Evolutionary conservation across 352 stramenopile genomes (phyloP).

Genomic region (Hyaloperonospora arabidopsidis): DNA sequence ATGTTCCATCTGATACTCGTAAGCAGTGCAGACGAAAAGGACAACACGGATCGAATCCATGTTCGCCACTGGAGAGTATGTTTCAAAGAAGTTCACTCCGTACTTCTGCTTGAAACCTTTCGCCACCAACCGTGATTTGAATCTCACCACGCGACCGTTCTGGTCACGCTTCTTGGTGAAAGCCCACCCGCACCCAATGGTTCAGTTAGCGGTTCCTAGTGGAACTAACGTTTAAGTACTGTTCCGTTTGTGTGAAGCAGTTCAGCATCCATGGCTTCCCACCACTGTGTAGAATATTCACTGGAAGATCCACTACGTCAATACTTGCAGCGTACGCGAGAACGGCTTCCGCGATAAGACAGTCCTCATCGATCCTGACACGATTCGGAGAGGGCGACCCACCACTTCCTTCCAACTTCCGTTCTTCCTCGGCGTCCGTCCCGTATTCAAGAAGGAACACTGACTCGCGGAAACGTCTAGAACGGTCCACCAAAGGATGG

Average conservation of each 20-base stretch:
- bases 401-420: slow-evolving; percentile 12
- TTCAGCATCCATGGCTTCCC: background rate
- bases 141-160: background rate
- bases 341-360: slow-evolving; percentile 10
- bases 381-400: slow-evolving; percentile 5
- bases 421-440: slow-evolving; percentile 5
- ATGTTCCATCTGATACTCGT: slow-evolving; percentile 13
- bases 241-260: background rate
- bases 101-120: background rate
- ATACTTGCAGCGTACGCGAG: slow-evolving; percentile 8
- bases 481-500: background rate
- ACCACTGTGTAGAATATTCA: background rate
- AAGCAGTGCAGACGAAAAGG: slow-evolving; percentile 3
- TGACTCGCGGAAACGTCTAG: background rate
- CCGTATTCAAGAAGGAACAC: slow-evolving; percentile 6
- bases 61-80: slow-evolving; percentile 23
- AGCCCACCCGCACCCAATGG: background rate
- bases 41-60: slow-evolving; percentile 32
- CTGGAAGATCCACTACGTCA: background rate
- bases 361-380: slow-evolving; percentile 8
- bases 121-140: background rate
- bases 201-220: background rate
- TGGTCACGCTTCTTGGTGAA: slow-evolving; percentile 4
- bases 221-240: background rate
- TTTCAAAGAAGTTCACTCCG: slow-evolving; percentile 1